Base-by-base conservation (phyloP, 768 basidiomycete genomes). In the Boletus edulis region DNA sequence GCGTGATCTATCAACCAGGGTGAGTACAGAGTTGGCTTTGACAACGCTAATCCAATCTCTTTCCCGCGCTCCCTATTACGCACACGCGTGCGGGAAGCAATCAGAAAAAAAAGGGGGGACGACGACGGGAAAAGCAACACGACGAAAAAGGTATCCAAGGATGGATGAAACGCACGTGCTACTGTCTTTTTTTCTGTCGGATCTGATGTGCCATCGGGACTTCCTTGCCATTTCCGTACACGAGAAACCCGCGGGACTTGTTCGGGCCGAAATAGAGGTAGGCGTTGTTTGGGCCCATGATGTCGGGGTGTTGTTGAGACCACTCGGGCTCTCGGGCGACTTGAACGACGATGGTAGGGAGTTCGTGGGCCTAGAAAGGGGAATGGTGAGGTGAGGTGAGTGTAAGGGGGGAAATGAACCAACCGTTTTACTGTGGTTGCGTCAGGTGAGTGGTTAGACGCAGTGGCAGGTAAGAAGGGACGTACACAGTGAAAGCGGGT, bases 271-370 rank as follows among this genome's bases (percentile, higher is more conserved):
- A 83, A 64, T 89, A 91, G 57, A 90, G 80, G 66, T 79, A 89
- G 6, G 89, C 83, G 39, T 81, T 86, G 55, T 78, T 81, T n/a
- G 89, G 89, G n/a, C 89, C 89, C 83, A 89, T 85, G 58, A 90
- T 83, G 45, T 74, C 78, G 22, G 82, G 81, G 64, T 89, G 83
- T 52, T 82, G 83, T 61, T 83, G 78, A 22, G 81, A 75, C 89
- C 89, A 91, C 20, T 73, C 75, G 0, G 76, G 68, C 62, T 91
- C 86, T 17, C 89, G 82, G 39, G 78, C 77, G 51, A 91, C 72
- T 57, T 83, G 79, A 56, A 89, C 76, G 56, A 90, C 77, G 27
- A 79, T 70, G 69, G 87, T 88, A 20, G 86, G 83, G 47, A 72
- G 75, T 53, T 77, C 73, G 18, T 78, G 80, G 46, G 79, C 83